Evolutionary conservation across 164 flowering plant species (phyloP), one percentile per base, ranked within the genome.

Genomic region (Macadamia integrifolia): DNA sequence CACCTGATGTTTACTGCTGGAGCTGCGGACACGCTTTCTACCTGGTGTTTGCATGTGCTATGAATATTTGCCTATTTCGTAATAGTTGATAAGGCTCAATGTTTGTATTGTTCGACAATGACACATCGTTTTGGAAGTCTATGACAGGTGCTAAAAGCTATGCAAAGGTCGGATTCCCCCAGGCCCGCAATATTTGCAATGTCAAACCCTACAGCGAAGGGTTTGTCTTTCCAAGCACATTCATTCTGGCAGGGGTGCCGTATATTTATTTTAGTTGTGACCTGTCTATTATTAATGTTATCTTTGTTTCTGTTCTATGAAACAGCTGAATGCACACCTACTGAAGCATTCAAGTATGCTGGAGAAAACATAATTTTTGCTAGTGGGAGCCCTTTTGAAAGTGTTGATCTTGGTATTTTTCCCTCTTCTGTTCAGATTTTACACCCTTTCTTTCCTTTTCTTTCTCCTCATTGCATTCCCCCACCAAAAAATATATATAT

Each of bases 151-250:
- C 97, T 95, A 13, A 84, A 71, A 79, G 97, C 96, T 60, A 91
- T 92, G 99, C 75, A 80, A 74, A 92, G 84, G 44, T 95, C 99
- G 43, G 93, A 87, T 72, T 89, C 97, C 59, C 68, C 74, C 11
- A 86, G 86, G 75, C 99, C 99, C 79, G 97, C 97, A 61, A 91
- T 95, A 65, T 95, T 95, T 80, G 96, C 99, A 12, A 94, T 94
- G 99, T 94, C 99, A 72, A 95, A 95, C 80, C 99, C 99, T 67
- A 95, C 99, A 64, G 60, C 69, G 73, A 92, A 95, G 80, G 99
- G 99, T 95, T 76, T 70, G 85, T 79, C 43, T 64, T 68, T 61
- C 31, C 23, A 0, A 35, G 8, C 53, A 64, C 1, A 42, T 30
- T 65, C 63, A 17, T 68, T 42, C 65, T 42, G 65, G 64, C 31